These are phyloP conservation scores for Eucalyptus fibrosa DNA, from an alignment of 345 rosid genomes.

Conservation along the genomic window DNA sequence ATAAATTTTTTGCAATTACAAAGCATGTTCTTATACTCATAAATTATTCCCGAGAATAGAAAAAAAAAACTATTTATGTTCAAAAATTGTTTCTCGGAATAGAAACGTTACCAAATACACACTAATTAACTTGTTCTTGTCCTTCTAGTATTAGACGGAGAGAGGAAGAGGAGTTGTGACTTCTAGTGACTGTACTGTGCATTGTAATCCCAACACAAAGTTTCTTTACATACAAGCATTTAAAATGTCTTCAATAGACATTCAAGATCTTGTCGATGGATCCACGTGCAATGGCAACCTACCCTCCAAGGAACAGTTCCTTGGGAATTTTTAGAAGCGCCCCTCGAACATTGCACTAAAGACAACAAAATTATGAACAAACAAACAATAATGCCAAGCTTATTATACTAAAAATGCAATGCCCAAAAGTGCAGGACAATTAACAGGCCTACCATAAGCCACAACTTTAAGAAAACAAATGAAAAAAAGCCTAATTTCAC, in stretches of 20 bases:
- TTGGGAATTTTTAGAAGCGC: neutral
- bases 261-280: neutral
- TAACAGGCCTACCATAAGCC: neutral
- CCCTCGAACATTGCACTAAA: neutral
- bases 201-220: neutral
- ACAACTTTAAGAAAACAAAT: neutral
- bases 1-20: too few species aligned
- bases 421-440: neutral
- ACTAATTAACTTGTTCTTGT: too few species aligned
- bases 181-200: too few species aligned
- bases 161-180: too few species aligned
- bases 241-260: neutral
- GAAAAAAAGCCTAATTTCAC: neutral
- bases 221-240: neutral
- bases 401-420: too few species aligned
- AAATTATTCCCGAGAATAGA: rapidly evolving
- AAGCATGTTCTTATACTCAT: too few species aligned
- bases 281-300: neutral
- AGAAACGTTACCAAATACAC: too few species aligned
- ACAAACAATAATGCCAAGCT: neutral
- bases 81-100: too few species aligned
- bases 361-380: neutral
- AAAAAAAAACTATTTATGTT: too few species aligned
- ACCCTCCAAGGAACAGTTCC: neutral
- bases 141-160: too few species aligned